Conservation (phyloP, 2,329 filamentous ascomycete genomes). For the Alternaria atra region DNA sequence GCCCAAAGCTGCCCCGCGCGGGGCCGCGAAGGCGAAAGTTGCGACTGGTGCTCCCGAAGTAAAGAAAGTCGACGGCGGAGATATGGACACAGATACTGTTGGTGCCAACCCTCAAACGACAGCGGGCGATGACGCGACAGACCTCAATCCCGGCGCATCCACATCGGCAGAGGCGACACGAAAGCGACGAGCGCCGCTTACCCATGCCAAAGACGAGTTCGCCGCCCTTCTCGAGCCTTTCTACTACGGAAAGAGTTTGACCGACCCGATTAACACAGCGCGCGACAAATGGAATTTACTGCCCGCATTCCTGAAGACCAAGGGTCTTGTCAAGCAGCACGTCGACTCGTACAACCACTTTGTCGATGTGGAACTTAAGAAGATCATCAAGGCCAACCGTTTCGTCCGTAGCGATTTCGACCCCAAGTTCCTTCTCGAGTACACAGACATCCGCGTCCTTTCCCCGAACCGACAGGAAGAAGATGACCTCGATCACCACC, state of each 20-base stretch:
- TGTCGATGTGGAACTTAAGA: slow-evolving; percentile 93
- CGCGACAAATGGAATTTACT: slow-evolving; percentile 96
- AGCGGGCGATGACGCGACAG: slow-evolving; percentile 21
- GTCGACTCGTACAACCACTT: slow-evolving; percentile 99
- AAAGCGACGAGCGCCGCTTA: slow-evolving; percentile 39
- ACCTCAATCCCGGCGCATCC: slow-evolving; percentile 30
- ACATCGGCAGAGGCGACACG: slow-evolving; percentile 37
- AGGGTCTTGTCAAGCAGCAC: slow-evolving; percentile 95
- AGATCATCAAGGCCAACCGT: slow-evolving; percentile 91
- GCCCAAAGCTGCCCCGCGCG: slow-evolving; percentile 44
- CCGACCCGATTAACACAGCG: slow-evolving; percentile 74
- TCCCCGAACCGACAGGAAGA: slow-evolving; percentile 81
- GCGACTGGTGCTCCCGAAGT: slow-evolving; percentile 22
- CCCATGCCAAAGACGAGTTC: slow-evolving; percentile 60
- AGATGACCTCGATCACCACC: slow-evolving; percentile 64
- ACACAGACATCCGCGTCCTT: slow-evolving; percentile 88
- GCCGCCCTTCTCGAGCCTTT: slow-evolving; percentile 74
- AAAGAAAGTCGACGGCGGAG: slow-evolving; percentile 19
- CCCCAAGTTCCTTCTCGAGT: slow-evolving; percentile 88
- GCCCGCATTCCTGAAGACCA: slow-evolving; percentile 97
- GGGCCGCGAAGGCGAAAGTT: slow-evolving; percentile 38
- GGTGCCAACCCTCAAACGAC: slow-evolving; percentile 9
- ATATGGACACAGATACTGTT: slow-evolving; percentile 21
- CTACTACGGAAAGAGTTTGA: slow-evolving; percentile 73
- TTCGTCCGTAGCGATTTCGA: slow-evolving; percentile 92